Evolutionary conservation across 176 grass and related monocot genomes (phyloP), one percentile per base, ranked within the genome.

Genomic region (Oryza officinalis): DNA sequence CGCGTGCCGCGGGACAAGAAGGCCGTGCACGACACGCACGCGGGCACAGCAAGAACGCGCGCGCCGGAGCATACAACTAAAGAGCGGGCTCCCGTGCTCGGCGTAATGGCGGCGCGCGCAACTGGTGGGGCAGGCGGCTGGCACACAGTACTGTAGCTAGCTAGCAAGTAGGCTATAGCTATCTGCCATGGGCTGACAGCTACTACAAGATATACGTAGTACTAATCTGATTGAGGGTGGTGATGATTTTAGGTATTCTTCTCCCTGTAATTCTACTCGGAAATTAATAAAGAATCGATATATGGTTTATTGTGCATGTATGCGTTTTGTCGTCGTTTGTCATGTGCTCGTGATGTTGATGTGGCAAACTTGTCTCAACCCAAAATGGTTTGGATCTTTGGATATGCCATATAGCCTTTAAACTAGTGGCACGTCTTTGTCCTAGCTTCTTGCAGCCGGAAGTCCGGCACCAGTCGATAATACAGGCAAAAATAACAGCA

Each of bases 201-300:
- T 43, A 49, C 45, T 23, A 27, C 37, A 0, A 57, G 14, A 67
- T 28, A 15, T 27, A n/a, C n/a, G n/a, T n/a, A n/a, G n/a, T n/a
- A 15, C 6, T 13, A 37, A 46, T 57, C 27, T 76, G 77, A 14
- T 67, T 59, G 18, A 81, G 13, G 44, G 59, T 6, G 33, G 77
- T 50, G 43, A 23, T 0, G 12, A 37, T 81, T 87, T 81, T 44
- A 25, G 14, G 43, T 27, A 12, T 25, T 26, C 6, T 81, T 40
- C 37, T 81, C 59, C 75, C 63, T 33, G 27, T 63, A 76, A 81
- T 59, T 7, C 66, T 59, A 44, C 18, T 31, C 9, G 3, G 17
- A n/a, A 82, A 70, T 57, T 82, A 73, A 79, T 15, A 63, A 69
- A 82, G 50, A 76, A 27, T 60, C 18, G 11, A 69, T 54, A 69